Evolutionary conservation across 129 eudicot species (phyloP).

Genomic region (Glebionis coronaria): DNA sequence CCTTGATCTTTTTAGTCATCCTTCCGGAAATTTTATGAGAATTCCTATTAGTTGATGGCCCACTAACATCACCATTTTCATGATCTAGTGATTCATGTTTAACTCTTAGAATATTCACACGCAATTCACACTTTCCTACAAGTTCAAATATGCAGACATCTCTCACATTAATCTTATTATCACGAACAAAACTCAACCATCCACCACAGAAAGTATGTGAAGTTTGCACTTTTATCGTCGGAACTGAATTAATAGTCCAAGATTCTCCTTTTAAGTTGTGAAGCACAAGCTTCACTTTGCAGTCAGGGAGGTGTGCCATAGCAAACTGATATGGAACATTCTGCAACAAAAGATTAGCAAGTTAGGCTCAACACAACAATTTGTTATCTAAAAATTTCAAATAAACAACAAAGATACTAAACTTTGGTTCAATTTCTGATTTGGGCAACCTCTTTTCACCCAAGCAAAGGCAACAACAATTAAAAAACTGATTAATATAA

Average conservation of each 20-base stretch:
- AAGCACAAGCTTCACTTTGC: constrained; percentile 70
- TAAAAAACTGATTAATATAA: not conserved
- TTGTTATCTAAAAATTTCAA: not conserved
- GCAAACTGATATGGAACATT: constrained; percentile 88
- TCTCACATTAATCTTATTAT: constrained; percentile 55
- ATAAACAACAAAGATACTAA: not conserved
- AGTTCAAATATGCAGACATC: constrained; percentile 94
- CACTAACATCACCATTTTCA: constrained; percentile 35
- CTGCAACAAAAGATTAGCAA: constrained; percentile 35
- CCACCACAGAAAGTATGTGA: constrained; percentile 94
- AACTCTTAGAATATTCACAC: constrained; percentile 71
- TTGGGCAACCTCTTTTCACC: not conserved
- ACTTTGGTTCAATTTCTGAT: constrained; percentile 3
- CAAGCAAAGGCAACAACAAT: not conserved
- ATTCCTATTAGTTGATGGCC: constrained; percentile 30
- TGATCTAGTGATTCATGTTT: constrained; percentile 49
- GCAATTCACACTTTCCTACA: constrained; percentile 62
- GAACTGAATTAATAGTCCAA: constrained; percentile 82
- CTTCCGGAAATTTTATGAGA: constrained; percentile 38
- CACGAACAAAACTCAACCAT: constrained; percentile 88
- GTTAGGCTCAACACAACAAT: not conserved
- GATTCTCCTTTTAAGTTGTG: constrained; percentile 75
- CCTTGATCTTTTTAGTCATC: constrained; percentile 40
- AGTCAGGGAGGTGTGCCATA: constrained; percentile 69
- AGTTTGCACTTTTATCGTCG: constrained; percentile 76